Percentiles rank a stretch among this genome's conserved stretches.
These are phyloP conservation scores for Rhododendron henanense DNA, from an alignment of 148 eudicot species.

Conservation along the genomic window DNA sequence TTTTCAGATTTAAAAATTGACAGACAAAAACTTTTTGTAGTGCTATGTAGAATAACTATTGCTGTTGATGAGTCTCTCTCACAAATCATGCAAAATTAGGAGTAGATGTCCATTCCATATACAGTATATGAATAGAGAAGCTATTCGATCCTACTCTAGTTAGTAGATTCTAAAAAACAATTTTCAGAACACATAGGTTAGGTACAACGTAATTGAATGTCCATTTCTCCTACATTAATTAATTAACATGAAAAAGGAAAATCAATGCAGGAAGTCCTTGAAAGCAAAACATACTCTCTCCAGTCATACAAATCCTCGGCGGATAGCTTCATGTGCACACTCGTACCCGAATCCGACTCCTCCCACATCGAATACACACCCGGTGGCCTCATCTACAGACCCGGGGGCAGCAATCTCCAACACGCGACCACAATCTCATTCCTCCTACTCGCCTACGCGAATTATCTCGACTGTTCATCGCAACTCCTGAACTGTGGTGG, in stretches of 20 bases:
- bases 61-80: background rate
- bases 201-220: background rate
- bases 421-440: slow-evolving; percentile 77
- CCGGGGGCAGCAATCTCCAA: slow-evolving; percentile 88
- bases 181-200: background rate
- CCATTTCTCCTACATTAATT: background rate
- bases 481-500: slow-evolving; percentile 48
- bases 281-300: slow-evolving; percentile 48
- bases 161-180: background rate
- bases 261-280: slow-evolving; percentile 63
- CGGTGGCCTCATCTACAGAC: slow-evolving; percentile 80
- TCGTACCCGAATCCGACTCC: slow-evolving; percentile 66
- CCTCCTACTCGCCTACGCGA: slow-evolving; percentile 69
- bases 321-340: slow-evolving; percentile 84
- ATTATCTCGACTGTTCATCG: slow-evolving; percentile 52
- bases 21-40: background rate
- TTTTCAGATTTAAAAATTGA: background rate
- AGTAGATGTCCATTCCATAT: background rate
- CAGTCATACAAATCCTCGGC: slow-evolving; percentile 85
- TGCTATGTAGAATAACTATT: background rate
- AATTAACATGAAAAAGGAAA: background rate
- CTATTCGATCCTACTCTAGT: background rate
- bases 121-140: background rate
- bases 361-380: slow-evolving; percentile 70
- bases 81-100: background rate